Base-by-base conservation (phyloP, 768 basidiomycete species). In the Hypholoma fasciculare region DNA sequence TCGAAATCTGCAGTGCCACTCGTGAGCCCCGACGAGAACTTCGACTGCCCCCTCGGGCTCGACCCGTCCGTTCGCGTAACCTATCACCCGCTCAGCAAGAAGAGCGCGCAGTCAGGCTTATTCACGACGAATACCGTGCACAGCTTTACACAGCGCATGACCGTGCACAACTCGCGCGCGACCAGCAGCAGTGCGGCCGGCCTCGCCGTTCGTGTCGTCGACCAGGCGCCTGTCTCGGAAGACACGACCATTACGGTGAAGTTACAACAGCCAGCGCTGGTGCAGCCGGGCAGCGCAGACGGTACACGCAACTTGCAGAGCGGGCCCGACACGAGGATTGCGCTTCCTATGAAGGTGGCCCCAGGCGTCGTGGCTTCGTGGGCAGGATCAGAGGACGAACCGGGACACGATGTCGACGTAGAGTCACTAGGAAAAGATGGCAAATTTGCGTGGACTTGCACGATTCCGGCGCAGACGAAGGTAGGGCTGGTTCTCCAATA, bases 21-120 rank as follows among this genome's bases (percentile, higher is more conserved):
- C 12, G 76, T 80, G 9, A 77, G 75, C 44, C 76, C 78, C 7
- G 68, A 75, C 39, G 79, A 81, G 58, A 76, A 63, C 30, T 81
- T 81, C 55, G 75, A 77, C 47, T 80, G 76, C 65, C 71, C 77
- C 7, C 73, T 81, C 17, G 79, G 79, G 79, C 79, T 78, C 17
- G 78, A 78, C 57, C 73, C 75, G 2, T 74, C 78, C 26, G 70
- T 79, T 61, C 69, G 74, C 37, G 65, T 77, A 6, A 76, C 73
- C 3, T 78, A 78, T 62, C 74, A 74, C 40, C 77, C 76, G 2
- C 66, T 63, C 14, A 65, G 62, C 51, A 75, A 74, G 60, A 76
- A 74, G 53, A 58, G 63, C 34, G 69, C 73, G 2, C 65, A 71
- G 26, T 67, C 66, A 13, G 76, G 75, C 0, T 73, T 76, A 61